phyloP scores from a whole-genome alignment of 768 basidiomycete species.

The Podaxis sp. region DNA sequence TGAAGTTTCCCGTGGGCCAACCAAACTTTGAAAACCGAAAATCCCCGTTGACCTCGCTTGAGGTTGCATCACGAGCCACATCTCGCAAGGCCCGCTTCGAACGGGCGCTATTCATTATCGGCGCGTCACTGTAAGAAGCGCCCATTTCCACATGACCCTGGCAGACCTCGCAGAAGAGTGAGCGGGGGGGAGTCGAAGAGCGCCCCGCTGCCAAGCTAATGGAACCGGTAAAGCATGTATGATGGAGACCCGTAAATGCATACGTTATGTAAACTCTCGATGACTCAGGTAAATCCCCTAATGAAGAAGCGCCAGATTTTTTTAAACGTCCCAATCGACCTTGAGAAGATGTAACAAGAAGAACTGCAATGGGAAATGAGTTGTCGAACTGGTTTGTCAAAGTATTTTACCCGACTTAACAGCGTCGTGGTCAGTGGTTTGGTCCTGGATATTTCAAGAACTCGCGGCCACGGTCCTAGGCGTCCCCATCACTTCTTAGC shows the following conservation, averaged over 20 bases:
- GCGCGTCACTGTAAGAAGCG: background rate
- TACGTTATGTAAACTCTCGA: background rate
- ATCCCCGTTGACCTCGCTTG: background rate
- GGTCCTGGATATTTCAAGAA: slow-evolving; percentile 2
- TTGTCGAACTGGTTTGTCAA: slow-evolving; percentile 10
- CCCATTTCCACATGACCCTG: background rate
- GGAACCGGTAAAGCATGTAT: background rate
- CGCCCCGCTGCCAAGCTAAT: background rate
- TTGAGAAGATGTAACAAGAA: background rate
- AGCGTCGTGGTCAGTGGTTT: background rate
- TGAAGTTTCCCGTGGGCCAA: background rate
- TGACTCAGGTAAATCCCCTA: slow-evolving; percentile 1
- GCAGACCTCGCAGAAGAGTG: background rate
- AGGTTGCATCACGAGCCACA: background rate
- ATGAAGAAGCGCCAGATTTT: background rate
- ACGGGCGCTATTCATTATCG: background rate
- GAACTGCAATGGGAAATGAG: background rate
- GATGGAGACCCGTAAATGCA: background rate
- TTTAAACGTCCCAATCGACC: background rate
- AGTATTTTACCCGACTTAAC: background rate
- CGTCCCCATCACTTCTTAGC: slow-evolving; percentile 7
- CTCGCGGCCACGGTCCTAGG: background rate
- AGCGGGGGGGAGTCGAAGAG: background rate
- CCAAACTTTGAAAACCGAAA: background rate
- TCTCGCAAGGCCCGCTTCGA: background rate